Conservation (phyloP, 345 rosid genomes). For the Jatropha curcas region DNA sequence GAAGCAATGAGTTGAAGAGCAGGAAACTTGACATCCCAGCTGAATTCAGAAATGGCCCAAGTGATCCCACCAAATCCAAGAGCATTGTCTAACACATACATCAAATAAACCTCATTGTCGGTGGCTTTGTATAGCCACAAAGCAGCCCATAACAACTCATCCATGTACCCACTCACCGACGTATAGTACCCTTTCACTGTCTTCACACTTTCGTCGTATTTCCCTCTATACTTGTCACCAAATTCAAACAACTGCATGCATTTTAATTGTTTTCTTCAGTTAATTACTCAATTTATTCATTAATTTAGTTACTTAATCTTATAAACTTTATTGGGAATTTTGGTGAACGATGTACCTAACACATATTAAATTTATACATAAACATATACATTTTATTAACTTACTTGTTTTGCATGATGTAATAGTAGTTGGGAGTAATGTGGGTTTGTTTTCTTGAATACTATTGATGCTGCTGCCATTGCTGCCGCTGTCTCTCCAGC, state of each 20-base stretch:
- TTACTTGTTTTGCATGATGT: slow-evolving; percentile 66
- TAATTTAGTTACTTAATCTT: neutral
- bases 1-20: slow-evolving; percentile 80
- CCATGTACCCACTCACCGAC: slow-evolving; percentile 94
- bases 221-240: slow-evolving; percentile 75
- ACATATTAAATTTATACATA: neutral
- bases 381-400: slow-evolving; percentile 9
- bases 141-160: slow-evolving; percentile 95
- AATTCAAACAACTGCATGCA: slow-evolving; percentile 73
- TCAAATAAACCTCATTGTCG: slow-evolving; percentile 58
- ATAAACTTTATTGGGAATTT: neutral
- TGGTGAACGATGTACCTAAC: slow-evolving; percentile 21
- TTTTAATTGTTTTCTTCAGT: too few relatives aligned
- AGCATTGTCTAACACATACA: slow-evolving; percentile 62
- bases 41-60: slow-evolving; percentile 93
- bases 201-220: slow-evolving; percentile 67
- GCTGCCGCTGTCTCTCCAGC: slow-evolving; percentile 87
- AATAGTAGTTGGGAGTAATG: slow-evolving; percentile 68
- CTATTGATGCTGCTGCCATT: slow-evolving; percentile 82
- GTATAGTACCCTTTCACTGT: slow-evolving; percentile 83
- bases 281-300: neutral
- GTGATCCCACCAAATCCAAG: slow-evolving; percentile 67
- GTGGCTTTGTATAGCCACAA: slow-evolving; percentile 94
- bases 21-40: slow-evolving; percentile 98
- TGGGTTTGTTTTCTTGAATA: slow-evolving; percentile 64